A percentile compares a stretch with the other conserved stretches of the same genome.
Evolutionary conservation across 2,329 filamentous ascomycete species (phyloP).

Genomic region (Ustulina deusta): DNA sequence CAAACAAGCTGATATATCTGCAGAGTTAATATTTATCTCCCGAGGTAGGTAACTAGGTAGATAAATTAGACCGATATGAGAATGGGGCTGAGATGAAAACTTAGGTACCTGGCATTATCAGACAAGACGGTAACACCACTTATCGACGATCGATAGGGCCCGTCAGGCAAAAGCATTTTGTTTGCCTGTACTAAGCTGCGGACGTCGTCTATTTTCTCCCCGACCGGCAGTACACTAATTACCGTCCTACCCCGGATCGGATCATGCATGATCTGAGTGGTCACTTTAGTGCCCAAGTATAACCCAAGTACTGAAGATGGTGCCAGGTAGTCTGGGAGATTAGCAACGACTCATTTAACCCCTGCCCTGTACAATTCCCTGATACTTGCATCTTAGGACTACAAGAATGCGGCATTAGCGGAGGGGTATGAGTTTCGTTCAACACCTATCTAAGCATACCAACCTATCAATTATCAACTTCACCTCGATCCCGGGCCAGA

Average conservation of each 20-base stretch:
- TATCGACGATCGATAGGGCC: neutral
- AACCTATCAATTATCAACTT: neutral
- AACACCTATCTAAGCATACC: neutral
- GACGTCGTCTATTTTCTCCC: slow-evolving; percentile 6
- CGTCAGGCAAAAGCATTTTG: neutral
- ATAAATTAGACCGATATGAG: neutral
- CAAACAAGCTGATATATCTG: too few relatives aligned
- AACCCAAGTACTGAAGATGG: slow-evolving; percentile 9
- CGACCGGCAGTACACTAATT: slow-evolving; percentile 9
- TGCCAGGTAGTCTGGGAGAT: neutral
- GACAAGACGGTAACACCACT: neutral
- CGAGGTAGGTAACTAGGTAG: too few relatives aligned
- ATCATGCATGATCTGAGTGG: neutral
- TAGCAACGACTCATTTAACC: neutral
- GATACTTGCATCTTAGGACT: neutral
- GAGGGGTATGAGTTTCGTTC: neutral
- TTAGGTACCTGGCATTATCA: too few relatives aligned
- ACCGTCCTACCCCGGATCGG: neutral
- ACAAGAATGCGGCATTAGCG: neutral
- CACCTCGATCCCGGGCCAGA: neutral
- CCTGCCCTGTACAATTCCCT: neutral
- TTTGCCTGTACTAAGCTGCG: slow-evolving; percentile 12
- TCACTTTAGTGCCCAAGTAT: neutral
- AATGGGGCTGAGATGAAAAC: neutral
- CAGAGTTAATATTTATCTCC: too few relatives aligned